Conservation (phyloP, 805 yeast species). For the Candida vaughaniae region DNA sequence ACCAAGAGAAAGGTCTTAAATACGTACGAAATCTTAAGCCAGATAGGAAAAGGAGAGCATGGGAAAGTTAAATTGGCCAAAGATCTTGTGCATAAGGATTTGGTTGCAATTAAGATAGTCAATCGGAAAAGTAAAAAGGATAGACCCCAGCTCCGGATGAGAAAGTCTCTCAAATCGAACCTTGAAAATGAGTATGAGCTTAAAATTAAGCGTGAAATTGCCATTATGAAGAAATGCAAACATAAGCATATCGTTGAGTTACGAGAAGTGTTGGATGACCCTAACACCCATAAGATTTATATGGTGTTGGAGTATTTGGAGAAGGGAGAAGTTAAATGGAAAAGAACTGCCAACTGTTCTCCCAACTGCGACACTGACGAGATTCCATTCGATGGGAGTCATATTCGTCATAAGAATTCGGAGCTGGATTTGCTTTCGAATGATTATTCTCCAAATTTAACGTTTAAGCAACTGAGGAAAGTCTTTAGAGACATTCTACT, state of each 20-base stretch:
- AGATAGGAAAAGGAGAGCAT: constrained; percentile 95
- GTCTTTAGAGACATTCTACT: constrained; percentile 79
- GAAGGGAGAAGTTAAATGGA: constrained; percentile 90
- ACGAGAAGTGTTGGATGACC: constrained; percentile 78
- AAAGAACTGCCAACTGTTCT: constrained; percentile 18
- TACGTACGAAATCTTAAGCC: constrained; percentile 83
- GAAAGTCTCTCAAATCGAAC: constrained; percentile 17
- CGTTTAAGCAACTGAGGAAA: constrained; percentile 64
- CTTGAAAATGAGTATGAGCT: constrained; percentile 30
- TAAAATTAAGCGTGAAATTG: constrained; percentile 41
- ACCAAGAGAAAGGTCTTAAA: constrained; percentile 78
- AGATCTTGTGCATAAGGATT: constrained; percentile 58
- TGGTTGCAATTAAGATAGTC: constrained; percentile 92
- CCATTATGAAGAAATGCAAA: constrained; percentile 48
- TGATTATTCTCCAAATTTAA: constrained; percentile 54
- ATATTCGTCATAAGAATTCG: constrained; percentile 13
- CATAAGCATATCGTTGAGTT: constrained; percentile 42
- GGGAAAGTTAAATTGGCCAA: constrained; percentile 95
- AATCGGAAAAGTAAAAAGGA: constrained; percentile 56
- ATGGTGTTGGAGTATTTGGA: constrained; percentile 87
- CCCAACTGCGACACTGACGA: constrained; percentile 40
- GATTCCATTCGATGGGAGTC: constrained; percentile 33
- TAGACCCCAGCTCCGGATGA: constrained; percentile 27
- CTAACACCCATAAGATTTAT: constrained; percentile 78
- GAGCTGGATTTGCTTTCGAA: constrained; percentile 24